phyloP scores from a whole-genome alignment of 2,329 filamentous ascomycete species.

The Stachybotrys echinatus region DNA sequence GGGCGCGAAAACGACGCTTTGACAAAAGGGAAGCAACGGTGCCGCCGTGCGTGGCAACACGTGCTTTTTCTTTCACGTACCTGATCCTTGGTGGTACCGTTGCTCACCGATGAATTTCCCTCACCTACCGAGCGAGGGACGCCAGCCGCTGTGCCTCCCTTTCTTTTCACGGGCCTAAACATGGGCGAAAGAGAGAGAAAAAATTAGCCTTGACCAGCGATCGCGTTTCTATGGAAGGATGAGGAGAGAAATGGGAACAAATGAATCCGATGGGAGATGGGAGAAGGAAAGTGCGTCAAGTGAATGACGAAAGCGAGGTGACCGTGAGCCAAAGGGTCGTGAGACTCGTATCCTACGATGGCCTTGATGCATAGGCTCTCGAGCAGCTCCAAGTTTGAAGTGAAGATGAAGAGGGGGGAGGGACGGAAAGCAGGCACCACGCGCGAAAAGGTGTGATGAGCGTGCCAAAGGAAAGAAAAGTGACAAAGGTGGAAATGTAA shows the following conservation, averaged over 20 bases:
- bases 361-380: no score
- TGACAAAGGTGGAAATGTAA: no score
- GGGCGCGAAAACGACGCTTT: slow-evolving; percentile 1
- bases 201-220: slow-evolving; percentile 1
- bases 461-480: no score
- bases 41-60: no score
- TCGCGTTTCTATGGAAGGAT: background rate
- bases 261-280: background rate
- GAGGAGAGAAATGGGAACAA: background rate
- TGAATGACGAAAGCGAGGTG: background rate
- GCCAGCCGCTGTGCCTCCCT: slow-evolving; percentile 62
- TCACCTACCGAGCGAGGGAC: slow-evolving; percentile 61
- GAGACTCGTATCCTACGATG: no score
- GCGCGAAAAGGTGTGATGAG: no score
- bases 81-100: slow-evolving; percentile 47
- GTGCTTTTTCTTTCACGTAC: slow-evolving; percentile 31
- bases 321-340: no score
- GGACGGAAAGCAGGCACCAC: no score
- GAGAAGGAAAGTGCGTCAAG: background rate
- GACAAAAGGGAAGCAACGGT: no score
- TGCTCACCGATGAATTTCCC: slow-evolving; percentile 55
- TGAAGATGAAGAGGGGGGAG: no score
- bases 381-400: no score
- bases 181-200: slow-evolving; percentile 16
- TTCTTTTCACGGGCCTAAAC: slow-evolving; percentile 66